phyloP scores from a whole-genome alignment of 306 rosid species.

The Corylus avellana region DNA sequence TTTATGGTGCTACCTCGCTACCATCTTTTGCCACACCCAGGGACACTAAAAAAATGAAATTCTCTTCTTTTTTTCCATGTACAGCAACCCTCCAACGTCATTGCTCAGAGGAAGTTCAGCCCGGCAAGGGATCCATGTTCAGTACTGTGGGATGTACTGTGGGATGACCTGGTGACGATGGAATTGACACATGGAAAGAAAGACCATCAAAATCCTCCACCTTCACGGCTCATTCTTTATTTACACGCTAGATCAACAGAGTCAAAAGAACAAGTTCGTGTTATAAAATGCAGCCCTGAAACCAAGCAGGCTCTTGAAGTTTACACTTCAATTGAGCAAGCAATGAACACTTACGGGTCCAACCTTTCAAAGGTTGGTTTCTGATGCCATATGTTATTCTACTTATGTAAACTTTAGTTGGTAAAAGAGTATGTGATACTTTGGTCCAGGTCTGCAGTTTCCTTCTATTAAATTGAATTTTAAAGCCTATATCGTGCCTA shows the following conservation, averaged over 20 bases:
- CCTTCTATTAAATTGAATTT: not conserved
- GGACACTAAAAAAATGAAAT: not conserved
- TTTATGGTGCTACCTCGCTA: constrained; percentile 1
- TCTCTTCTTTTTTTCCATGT: constrained; percentile 17
- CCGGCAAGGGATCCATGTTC: constrained; percentile 98
- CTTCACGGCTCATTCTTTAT: constrained; percentile 69
- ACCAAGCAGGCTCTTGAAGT: constrained; percentile 68
- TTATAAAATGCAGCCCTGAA: constrained; percentile 67
- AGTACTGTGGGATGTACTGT: constrained; percentile 82
- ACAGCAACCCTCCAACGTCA: constrained; percentile 90
- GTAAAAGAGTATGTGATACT: not conserved
- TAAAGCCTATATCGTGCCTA: not conserved
- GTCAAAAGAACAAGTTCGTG: constrained; percentile 56
- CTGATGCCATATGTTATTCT: constrained; percentile 4
- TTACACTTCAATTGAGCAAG: constrained; percentile 79
- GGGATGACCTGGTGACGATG: constrained; percentile 80
- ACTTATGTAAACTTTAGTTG: not conserved
- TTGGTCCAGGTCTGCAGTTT: not conserved
- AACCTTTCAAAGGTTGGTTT: constrained; percentile 65
- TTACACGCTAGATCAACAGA: constrained; percentile 63
- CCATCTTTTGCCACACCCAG: not conserved
- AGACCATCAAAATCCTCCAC: constrained; percentile 67
- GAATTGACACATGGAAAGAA: constrained; percentile 76
- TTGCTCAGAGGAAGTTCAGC: constrained; percentile 92
- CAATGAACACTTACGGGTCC: constrained; percentile 68